Base-by-base conservation (phyloP, 2,329 filamentous ascomycete species). In the Venturia pyrina region DNA sequence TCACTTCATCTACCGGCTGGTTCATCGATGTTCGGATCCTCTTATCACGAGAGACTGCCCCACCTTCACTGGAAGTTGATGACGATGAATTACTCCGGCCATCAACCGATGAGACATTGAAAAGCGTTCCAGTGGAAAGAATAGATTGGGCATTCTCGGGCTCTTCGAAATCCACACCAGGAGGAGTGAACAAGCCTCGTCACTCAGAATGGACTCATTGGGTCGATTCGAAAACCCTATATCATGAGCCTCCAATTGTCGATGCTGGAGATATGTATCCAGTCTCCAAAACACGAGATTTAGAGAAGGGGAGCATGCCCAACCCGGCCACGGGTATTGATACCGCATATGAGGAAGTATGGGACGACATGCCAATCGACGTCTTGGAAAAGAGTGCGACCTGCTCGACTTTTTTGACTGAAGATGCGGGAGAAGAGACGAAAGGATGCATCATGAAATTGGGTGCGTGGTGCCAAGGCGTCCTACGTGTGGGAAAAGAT, bases 311-410 rank as follows among this genome's bases (percentile, higher is more conserved):
- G 17, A 56, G 32, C 7, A 63, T 63, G 56, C 40, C 41, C 6
- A 63, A 66, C 53, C 37, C 64, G 21, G 59, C 40, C 13, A 66
- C 64, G 40, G 64, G 64, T 13, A 37, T 44, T 5, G 64, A 50
- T 60, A 50, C 28, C 5, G 59, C 37, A 21, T 66, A 86, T 69
- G 67, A 71, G 69, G 72, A 73, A 19, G 68, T 77, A 6, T 66
- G 64, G 64, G 59, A 41, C 41, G 59, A 44, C 24, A 50, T 59
- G 32, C 48, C 53, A n/a, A 32, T 60, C 62, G 62, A 48, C 2
- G 46, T 48, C 17, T 40, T n/a, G 60, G 50, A 28, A 44, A 43
- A 41, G 24, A 65, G 48, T 41, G 46, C 34, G 37, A 43, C 21
- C 40, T 65, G 48, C 32, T 48, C 40, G 8, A 40, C 24, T 21